Evolutionary conservation across 225 moss, liverwort and hornwort species (phyloP), one percentile per base, ranked within the genome.

Genomic region (Rhytidiadelphus loreus): DNA sequence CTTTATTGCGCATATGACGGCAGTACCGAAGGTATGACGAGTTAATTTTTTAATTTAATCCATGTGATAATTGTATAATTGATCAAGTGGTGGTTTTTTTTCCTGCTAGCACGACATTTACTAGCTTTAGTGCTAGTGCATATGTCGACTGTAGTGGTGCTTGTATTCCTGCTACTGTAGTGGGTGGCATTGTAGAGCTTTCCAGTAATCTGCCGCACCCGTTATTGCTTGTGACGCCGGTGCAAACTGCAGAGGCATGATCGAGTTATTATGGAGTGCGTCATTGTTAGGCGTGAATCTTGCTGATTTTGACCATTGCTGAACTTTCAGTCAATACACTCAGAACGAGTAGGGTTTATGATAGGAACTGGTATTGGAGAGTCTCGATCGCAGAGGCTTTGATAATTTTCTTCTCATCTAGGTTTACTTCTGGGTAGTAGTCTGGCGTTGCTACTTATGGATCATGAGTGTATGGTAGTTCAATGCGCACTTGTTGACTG

Each of bases 31-130:
- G n/a, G 25, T n/a, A 13, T 56, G 10, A 9, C 23, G 16, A 24
- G 1, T 56, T 1, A 25, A 16, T 24, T 10, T 37, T 37, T 16
- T 8, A 2, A 6, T 16, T 56, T 10, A 56, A 10, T n/a, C 16
- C 10, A 0, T 25, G 4, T 16, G 7, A 15, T 14, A 9, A 29
- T 2, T 11, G 9, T 7, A 6, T 2, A 16, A 25, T 6, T 37
- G 55, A 55, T 77, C 15, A 12, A 9, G 9, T 16, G 25, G 9
- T n/a, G 2, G 6, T 55, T 37, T 37, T n/a, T 16, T 56, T 25
- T 78, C 25, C 2, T n/a, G 9, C 2, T 11, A 4, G 5, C 15
- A 2, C 4, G 9, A 24, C 24, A 13, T 55, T 1, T 3, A 15
- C 2, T 8, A 2, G 5, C 16, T n/a, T 6, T 16, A 10, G 4